These are phyloP conservation scores for Fragaria ananassa DNA, from an alignment of 306 rosid genomes.

Conservation along the genomic window DNA sequence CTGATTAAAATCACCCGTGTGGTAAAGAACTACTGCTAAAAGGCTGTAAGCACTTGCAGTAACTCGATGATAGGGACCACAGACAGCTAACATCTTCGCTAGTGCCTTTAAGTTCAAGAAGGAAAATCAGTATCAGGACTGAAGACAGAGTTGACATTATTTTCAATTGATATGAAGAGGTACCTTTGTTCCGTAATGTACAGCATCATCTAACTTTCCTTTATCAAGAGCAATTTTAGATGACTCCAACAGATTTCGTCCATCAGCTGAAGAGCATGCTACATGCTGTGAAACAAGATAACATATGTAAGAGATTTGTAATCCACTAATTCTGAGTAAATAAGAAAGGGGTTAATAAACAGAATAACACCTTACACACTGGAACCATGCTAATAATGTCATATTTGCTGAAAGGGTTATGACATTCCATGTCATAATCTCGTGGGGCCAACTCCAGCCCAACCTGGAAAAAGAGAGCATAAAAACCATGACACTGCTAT, in stretches of 20 bases:
- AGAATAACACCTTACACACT: constrained; percentile 71
- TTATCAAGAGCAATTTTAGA: constrained; percentile 94
- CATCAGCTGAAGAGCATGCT: constrained; percentile 82
- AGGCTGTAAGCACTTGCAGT: constrained; percentile 98
- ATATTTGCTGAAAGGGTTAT: constrained; percentile 62
- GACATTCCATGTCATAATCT: constrained; percentile 78
- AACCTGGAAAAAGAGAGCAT: constrained; percentile 44
- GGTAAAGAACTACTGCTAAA: constrained; percentile 95
- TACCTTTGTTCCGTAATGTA: constrained; percentile 92
- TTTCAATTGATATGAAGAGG: not conserved
- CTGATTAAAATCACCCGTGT: constrained; percentile 97
- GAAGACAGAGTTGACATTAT: not conserved
- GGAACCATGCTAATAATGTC: constrained; percentile 87
- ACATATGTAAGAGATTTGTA: not conserved
- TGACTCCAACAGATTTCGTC: constrained; percentile 84
- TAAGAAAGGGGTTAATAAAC: constrained; percentile 13
- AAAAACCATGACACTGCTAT: constrained; percentile 19
- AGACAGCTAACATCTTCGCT: constrained; percentile 84
- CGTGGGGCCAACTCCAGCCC: constrained; percentile 83
- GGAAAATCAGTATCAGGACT: not conserved
- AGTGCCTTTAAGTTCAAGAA: constrained; percentile 55
- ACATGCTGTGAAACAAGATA: constrained; percentile 58
- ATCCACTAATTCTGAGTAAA: constrained; percentile 7
- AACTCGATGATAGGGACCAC: constrained; percentile 93
- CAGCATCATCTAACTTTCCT: constrained; percentile 98